Base-by-base conservation (phyloP, 495 filamentous ascomycete genomes). In the Aeminium ludgeri region DNA sequence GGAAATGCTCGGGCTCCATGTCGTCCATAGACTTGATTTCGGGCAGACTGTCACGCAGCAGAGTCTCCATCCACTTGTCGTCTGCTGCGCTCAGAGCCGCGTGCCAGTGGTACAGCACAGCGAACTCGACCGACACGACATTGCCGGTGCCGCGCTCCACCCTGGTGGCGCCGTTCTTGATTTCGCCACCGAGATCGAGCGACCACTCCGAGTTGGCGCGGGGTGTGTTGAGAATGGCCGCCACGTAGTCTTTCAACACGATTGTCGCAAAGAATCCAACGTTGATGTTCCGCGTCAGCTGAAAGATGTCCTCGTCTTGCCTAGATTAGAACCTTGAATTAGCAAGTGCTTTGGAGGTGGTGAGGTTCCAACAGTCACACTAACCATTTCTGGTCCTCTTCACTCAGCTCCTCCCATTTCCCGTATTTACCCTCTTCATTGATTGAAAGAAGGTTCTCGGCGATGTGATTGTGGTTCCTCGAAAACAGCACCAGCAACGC, bases 1-100 rank as follows among this genome's bases (percentile, higher is more conserved):
- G 49, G 32, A 78, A 68, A 44, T 73, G 63, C 0, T 55, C 63
- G 20, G 66, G 52, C 18, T 62, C 61, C 12, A 79, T 55, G 23
- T 74, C 62, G 19, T 57, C 54, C 13, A 57, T 11, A 1, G 44
- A 49, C 28, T 48, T 35, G 18, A 57, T 29, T 5, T 57, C 41
- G 13, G 54, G 54, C 11, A 45, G 38, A 7, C 20, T 41, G 10
- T 15, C 10, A 27, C 46, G 36, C 3, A 57, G 30, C 10, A 54
- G 34, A 23, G 49, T 41, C 20, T 54, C 48, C 54, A 57, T 57
- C 54, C 54, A 57, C 30, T 54, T 50, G 23, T 45, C 54, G 30
- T 57, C 54, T 10, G 54, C 54, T 15, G 54, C 54, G 38, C 51
- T 54, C 4, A 57, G 38, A 16, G 51, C 48, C 2, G 54, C 54